Conservation (phyloP, 2,329 filamentous ascomycete genomes). For the Sordariomycetes sp. region DNA sequence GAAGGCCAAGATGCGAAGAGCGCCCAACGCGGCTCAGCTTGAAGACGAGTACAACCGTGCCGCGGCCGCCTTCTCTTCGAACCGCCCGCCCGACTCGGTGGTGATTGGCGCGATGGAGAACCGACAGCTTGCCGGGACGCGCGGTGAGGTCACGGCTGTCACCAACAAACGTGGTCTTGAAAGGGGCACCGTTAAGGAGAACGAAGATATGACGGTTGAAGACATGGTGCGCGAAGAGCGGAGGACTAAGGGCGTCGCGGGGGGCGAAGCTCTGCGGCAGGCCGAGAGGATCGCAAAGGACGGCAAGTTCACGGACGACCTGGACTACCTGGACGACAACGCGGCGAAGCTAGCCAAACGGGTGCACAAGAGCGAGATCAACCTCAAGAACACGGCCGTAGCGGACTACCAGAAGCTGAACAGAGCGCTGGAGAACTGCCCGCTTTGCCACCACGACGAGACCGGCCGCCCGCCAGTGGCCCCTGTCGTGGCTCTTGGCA, state of each 20-base stretch:
- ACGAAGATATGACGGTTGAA: conserved; percentile 91
- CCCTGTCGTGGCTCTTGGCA: conserved; percentile 77
- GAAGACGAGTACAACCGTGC: conserved; percentile 79
- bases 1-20: conserved; percentile 81
- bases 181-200: conserved; percentile 77
- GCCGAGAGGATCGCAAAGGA: conserved; percentile 95
- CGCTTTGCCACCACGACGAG: conserved; percentile 89
- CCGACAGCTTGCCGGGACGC: conserved; percentile 69
- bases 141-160: conserved; percentile 67
- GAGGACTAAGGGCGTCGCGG: conserved; percentile 66
- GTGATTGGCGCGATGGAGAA: conserved; percentile 84
- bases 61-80: conserved; percentile 47
- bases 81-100: conserved; percentile 53
- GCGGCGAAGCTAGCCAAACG: conserved; percentile 79
- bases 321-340: conserved; percentile 98
- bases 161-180: conserved; percentile 76
- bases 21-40: conserved; percentile 64
- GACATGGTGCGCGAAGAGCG: conserved; percentile 96
- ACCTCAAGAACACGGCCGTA: conserved; percentile 81
- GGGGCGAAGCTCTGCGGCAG: conserved; percentile 72
- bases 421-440: conserved; percentile 75
- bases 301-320: conserved; percentile 77
- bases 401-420: conserved; percentile 86
- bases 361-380: conserved; percentile 79
- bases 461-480: conserved; percentile 64